A percentile compares a stretch with the other conserved stretches of the same genome.
Evolutionary conservation across 305 asterid species (phyloP).

Genomic region (Fraxinus greggii): DNA sequence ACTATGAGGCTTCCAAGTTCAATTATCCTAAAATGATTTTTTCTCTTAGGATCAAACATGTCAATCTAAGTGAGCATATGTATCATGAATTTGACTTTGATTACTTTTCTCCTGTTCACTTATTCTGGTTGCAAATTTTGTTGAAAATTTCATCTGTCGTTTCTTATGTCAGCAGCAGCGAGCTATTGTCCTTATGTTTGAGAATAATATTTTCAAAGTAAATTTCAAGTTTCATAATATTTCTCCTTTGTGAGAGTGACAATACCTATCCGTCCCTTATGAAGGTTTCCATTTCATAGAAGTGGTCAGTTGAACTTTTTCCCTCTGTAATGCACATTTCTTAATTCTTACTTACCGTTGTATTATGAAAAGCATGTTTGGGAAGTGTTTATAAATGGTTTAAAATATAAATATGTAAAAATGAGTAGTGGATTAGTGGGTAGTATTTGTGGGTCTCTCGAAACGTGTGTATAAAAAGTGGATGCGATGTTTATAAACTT

Average conservation of each 20-base stretch:
- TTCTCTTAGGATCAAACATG: neutral
- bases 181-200: neutral
- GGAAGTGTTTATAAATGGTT: neutral
- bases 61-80: neutral
- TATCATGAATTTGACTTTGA: neutral
- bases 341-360: neutral
- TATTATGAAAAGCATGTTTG: neutral
- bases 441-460: neutral
- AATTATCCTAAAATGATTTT: neutral
- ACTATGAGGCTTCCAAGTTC: neutral
- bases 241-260: neutral
- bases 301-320: neutral
- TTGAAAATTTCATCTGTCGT: neutral
- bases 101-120: neutral
- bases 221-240: neutral
- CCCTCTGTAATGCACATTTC: neutral
- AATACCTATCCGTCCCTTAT: neutral
- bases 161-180: neutral
- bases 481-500: neutral
- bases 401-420: neutral
- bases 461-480: neutral
- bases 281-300: neutral
- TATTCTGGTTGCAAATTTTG: neutral
- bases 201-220: neutral
- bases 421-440: neutral